These are phyloP conservation scores for Teratosphaeria gauchensis DNA, from an alignment of 2,329 filamentous ascomycete genomes.

Conservation along the genomic window DNA sequence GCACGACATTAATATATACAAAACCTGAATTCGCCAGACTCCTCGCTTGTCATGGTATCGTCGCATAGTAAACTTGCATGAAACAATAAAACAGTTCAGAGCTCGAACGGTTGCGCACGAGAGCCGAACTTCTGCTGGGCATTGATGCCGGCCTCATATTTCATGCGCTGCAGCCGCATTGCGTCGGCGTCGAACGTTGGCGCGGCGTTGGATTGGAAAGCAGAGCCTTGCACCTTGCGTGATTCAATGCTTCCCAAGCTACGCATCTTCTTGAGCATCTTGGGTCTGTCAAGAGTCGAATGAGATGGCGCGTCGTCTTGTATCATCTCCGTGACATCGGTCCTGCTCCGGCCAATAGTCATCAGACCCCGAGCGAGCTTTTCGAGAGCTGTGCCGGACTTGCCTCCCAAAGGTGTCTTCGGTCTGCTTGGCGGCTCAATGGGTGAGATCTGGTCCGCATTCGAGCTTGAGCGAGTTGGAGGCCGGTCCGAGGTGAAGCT, in stretches of 20 bases:
- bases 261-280: constrained; percentile 27
- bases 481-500: constrained; percentile 40
- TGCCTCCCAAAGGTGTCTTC: constrained; percentile 26
- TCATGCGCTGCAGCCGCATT: constrained; percentile 37
- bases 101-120: not conserved
- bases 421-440: constrained; percentile 17
- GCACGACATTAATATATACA: not conserved
- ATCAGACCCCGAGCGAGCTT: constrained; percentile 50
- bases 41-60: constrained; percentile 4
- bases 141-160: constrained; percentile 32
- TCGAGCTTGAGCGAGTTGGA: constrained; percentile 11
- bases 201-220: constrained; percentile 18
- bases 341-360: constrained; percentile 46
- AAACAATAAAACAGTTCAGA: not conserved
- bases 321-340: constrained; percentile 41
- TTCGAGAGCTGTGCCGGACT: constrained; percentile 45
- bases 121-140: constrained; percentile 4
- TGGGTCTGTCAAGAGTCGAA: constrained; percentile 12
- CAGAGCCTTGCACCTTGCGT: constrained; percentile 18
- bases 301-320: constrained; percentile 8
- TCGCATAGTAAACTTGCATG: constrained; percentile 1
- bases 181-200: constrained; percentile 41
- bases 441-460: constrained; percentile 8
- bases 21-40: not conserved
- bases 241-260: constrained; percentile 25